phyloP scores from a whole-genome alignment of 2,329 filamentous ascomycete genomes.

The Allantophomopsis cytisporea region DNA sequence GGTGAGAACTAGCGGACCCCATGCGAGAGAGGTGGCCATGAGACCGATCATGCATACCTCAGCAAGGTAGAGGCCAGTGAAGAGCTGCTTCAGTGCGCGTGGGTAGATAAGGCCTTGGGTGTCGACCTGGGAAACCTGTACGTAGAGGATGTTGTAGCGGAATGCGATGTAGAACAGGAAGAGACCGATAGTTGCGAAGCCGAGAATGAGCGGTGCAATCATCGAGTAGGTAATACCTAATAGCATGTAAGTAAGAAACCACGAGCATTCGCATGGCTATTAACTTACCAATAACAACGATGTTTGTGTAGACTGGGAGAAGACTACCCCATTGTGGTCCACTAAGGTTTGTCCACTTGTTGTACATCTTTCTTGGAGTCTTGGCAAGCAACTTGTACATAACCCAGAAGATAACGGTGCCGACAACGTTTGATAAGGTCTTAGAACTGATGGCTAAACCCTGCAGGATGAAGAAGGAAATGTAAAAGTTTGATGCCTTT shows the following conservation, averaged over 20 bases:
- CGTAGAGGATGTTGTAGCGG: conserved; percentile 83
- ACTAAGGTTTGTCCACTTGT: conserved; percentile 59
- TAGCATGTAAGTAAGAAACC: conserved; percentile 5
- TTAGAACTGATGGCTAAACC: conserved; percentile 68
- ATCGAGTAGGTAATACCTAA: conserved; percentile 72
- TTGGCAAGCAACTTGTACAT: conserved; percentile 62
- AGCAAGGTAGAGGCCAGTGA: conserved; percentile 71
- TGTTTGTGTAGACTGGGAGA: conserved; percentile 68
- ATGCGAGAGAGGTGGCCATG: conserved; percentile 55
- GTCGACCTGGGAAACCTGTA: conserved; percentile 69
- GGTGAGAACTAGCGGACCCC: conserved; percentile 64
- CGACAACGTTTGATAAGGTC: conserved; percentile 59
- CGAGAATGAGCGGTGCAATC: conserved; percentile 74
- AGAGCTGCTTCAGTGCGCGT: conserved; percentile 74
- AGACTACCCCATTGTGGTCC: conserved; percentile 75
- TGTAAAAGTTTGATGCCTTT: conserved; percentile 82
- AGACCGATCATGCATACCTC: conserved; percentile 76
- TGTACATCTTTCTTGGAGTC: conserved; percentile 71
- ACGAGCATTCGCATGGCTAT: not conserved
- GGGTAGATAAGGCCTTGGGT: conserved; percentile 82
- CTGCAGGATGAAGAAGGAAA: conserved; percentile 89
- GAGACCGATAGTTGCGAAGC: conserved; percentile 69
- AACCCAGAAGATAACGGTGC: conserved; percentile 61
- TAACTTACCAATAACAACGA: conserved; percentile 60
- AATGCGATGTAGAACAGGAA: conserved; percentile 76